Evolutionary conservation across 257 asterid species (phyloP), one percentile per base, ranked within the genome.

Genomic region (Cinchona pubescens): DNA sequence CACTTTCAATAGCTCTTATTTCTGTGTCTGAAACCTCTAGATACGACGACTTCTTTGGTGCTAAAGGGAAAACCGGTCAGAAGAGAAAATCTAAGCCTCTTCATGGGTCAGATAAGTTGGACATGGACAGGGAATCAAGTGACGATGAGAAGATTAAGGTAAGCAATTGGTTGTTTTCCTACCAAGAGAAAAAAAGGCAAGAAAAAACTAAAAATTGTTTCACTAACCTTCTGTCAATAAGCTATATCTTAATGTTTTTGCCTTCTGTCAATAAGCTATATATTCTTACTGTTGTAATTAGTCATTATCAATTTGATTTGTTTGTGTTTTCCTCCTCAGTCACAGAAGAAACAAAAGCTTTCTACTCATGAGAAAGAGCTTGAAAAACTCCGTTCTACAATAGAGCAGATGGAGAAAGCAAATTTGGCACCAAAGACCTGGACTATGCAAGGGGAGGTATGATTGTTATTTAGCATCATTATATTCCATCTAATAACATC

Each of bases 371-470:
- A 95, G 77, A 91, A 86, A 77, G 96, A 90, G 86, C 88, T 78
- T 71, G 86, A 84, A 79, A 92, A 80, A 78, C 85, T 88, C 29
- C 96, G 75, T 69, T 78, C 88, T 71, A 85, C 89, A 80, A 87
- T 92, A 69, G 92, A 91, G 77, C 80, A 87, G 76, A 90, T 95
- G 89, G 99, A 95, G 87, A 88, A 84, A 77, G 86, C 96, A 15
- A 95, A 95, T 76, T 30, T 95, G 84, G 96, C 87, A 84, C 93
- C 95, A 63, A 95, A 91, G 86, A 66, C 91, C 53, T 95, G 99
- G 99, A 87, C 90, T 38, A 90, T 95, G 99, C 96, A 87, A 85
- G 99, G 99, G 49, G 99, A 95, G 97, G 99, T 95, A 82, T 71
- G 38, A 53, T 64, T 64, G 1, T 80, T 65, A 83, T 70, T 51